Evolutionary conservation across 2,329 filamentous ascomycete species (phyloP), one percentile per base, ranked within the genome.

Genomic region (Paradendryphiella salina): DNA sequence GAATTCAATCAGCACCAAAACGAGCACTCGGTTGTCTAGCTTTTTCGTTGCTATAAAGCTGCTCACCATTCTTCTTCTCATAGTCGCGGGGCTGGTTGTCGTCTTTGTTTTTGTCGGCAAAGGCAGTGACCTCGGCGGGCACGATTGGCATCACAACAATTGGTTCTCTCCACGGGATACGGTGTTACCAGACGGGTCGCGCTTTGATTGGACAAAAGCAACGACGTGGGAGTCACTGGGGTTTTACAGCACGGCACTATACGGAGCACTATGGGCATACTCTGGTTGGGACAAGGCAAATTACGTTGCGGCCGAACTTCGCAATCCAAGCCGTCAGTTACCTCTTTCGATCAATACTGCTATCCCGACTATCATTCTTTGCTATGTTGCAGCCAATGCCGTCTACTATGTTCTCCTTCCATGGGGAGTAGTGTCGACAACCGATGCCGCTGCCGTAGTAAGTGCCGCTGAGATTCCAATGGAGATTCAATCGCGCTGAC

Each of bases 401-500:
- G 80, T 82, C 2, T 86, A 86, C 69, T 86, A 86, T 56, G 73
- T 86, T 7, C 70, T 86, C 1, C 74, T 87, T 0, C 83, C 84
- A 0, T 86, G 84, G 84, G 67, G 78, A 33, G 71, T 82, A 0
- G 75, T 86, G 0, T 81, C 82, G 0, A 80, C 77, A 0, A 85
- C 83, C 0, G 83, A 86, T 52, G 85, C 82, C 17, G 81, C 85
- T 1, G 84, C 84, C 1, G 84, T 86, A 40, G 82, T 85, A 71
- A 71, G 74, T 70, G 52, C 18, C 17, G 15, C 7, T 11, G n/a
- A 9, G 9, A 26, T 9, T 11, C 6, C 4, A 26, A 26, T 7
- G n/a, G 5, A 32, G 11, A 4, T 13, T 34, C 1, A 13, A 11
- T 15, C 21, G 13, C 18, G 5, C 18, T 50, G 31, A 48, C 32